Conservation (phyloP, 805 yeast species). For the Ogataea allantospora region DNA sequence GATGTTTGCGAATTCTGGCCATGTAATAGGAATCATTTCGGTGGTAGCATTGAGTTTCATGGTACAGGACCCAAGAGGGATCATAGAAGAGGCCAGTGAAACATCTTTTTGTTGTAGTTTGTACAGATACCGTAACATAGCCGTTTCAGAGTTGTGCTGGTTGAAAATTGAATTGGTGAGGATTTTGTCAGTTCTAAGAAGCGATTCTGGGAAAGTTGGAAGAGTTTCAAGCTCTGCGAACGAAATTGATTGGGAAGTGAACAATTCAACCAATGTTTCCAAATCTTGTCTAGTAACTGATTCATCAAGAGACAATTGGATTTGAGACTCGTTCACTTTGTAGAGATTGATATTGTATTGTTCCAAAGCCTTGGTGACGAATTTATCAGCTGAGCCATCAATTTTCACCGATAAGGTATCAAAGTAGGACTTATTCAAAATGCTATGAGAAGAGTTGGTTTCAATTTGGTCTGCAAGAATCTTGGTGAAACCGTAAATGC, state of each 20-base stretch:
- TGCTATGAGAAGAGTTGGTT: constrained; percentile 40
- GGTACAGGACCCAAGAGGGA: constrained; percentile 95
- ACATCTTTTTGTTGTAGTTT: constrained; percentile 82
- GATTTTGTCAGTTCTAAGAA: constrained; percentile 55
- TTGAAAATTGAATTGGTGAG: constrained; percentile 79
- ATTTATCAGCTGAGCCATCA: constrained; percentile 50
- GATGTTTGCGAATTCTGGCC: constrained; percentile 86
- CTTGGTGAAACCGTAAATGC: constrained; percentile 73
- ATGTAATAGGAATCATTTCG: constrained; percentile 89
- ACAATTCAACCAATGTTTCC: constrained; percentile 52
- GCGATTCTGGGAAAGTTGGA: constrained; percentile 50
- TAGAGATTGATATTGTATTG: constrained; percentile 72
- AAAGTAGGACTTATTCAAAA: constrained; percentile 68
- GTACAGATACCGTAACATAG: constrained; percentile 88
- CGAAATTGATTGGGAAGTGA: constrained; percentile 43
- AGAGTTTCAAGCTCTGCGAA: constrained; percentile 30
- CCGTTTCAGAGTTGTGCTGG: constrained; percentile 88
- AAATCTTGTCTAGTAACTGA: constrained; percentile 69
- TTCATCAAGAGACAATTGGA: constrained; percentile 89
- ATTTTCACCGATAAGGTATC: constrained; percentile 79
- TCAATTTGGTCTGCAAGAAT: constrained; percentile 62
- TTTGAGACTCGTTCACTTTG: constrained; percentile 57
- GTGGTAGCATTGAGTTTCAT: constrained; percentile 97
- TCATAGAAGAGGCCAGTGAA: constrained; percentile 94
- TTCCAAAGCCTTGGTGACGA: constrained; percentile 57